Percentiles rank a stretch among this genome's conserved stretches.
Evolutionary conservation across 768 basidiomycete species (phyloP).

Genomic region (Cubamyces lactineus): DNA sequence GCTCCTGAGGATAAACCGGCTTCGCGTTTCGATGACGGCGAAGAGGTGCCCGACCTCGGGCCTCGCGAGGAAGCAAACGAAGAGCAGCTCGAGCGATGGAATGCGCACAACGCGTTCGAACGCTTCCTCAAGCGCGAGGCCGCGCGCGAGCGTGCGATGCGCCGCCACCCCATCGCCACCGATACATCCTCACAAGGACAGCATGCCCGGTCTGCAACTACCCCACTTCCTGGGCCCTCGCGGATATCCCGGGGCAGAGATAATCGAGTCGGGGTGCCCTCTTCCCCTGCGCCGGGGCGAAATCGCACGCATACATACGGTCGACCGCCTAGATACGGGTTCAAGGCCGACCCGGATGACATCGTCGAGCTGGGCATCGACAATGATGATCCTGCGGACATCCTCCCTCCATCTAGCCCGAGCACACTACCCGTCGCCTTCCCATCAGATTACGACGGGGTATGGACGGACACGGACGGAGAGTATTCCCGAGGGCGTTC

Average conservation of each 20-base stretch:
- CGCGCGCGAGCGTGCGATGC: slow-evolving; percentile 24
- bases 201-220: neutral
- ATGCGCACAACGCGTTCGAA: slow-evolving; percentile 30
- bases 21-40: neutral
- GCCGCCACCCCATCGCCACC: neutral
- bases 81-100: slow-evolving; percentile 34
- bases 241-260: neutral
- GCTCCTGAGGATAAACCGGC: slow-evolving; percentile 4
- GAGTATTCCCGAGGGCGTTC: neutral
- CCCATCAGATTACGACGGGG: slow-evolving; percentile 13
- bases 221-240: neutral
- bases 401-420: slow-evolving; percentile 18
- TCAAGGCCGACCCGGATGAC: neutral
- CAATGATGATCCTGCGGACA: neutral
- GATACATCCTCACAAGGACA: too few relatives aligned
- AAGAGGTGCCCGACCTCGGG: slow-evolving; percentile 20
- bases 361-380: neutral
- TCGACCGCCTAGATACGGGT: neutral
- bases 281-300: neutral
- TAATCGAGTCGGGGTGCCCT: neutral
- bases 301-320: neutral
- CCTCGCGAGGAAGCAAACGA: slow-evolving; percentile 18
- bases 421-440: slow-evolving; percentile 20
- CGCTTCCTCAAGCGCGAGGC: slow-evolving; percentile 34
- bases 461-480: slow-evolving; percentile 13